Base-by-base conservation (phyloP, 78 protist genomes). In the slime mould (Dictyostelium discoideum) region DNA sequence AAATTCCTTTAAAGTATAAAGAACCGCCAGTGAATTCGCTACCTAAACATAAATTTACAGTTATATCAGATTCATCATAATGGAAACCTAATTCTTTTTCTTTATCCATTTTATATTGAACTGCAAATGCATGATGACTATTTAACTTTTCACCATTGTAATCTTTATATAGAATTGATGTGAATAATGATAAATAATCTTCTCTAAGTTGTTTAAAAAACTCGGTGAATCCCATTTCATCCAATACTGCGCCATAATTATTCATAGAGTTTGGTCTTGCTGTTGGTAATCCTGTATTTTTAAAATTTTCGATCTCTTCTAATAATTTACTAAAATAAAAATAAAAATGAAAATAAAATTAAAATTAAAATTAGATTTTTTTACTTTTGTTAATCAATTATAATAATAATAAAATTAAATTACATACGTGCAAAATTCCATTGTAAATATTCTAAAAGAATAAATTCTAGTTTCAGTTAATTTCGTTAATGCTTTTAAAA, bases 251-350 rank as follows among this genome's bases (percentile, higher is more conserved):
- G 3, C 98, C 98, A 76, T 96, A 96, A 24, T 93, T 93, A 92
- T 96, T 96, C 98, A 96, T 96, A 20, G 98, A 92, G 76, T 96
- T 96, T 54, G 97, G 97, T 26, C 96, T 83, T 14, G 69, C 74
- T 18, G 73, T 81, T 80, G 96, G 96, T 79, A 96, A 63, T 14
- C 96, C 96, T 22, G 81, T 32, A 63, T 46, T 24, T 74, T 84
- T 86, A 93, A 87, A 94, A 29, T 84, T 14, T 26, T 96, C 96
- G 40, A 94, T 40, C 73, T 96, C 98, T 57, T 89, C 93, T 24
- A 93, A 32, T 54, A 93, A 22, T 77, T 93, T 86, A 11, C 96
- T 93, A 57, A 26, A 74, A 3, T 8, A 81, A 24, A 37, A 42
- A 42, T 40, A 72, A 57, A 32, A 32, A 8, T 39, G 3, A 78